Percentiles rank a stretch among this genome's conserved stretches.
These are phyloP conservation scores for Keithomyces neogunnii DNA, from an alignment of 2,329 filamentous ascomycete species.

Conservation along the genomic window DNA sequence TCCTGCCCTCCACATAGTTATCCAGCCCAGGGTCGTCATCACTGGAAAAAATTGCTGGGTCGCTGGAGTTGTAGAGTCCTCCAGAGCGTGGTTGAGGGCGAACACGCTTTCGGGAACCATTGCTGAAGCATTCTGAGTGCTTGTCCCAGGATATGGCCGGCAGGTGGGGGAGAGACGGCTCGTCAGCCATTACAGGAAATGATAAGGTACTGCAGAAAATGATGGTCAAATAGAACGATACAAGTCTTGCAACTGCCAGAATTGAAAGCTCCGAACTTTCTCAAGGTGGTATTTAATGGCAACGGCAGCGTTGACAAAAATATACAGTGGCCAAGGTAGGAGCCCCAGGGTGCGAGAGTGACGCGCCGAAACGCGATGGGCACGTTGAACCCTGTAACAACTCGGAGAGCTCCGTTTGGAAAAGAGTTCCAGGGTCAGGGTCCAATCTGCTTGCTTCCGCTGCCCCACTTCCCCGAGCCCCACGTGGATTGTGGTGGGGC, in stretches of 20 bases:
- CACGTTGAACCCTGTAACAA: slow-evolving; percentile 1
- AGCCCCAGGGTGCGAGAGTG: not conserved
- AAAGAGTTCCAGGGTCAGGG: not conserved
- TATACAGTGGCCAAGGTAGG: too few relatives aligned
- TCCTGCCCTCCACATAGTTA: slow-evolving; percentile 49
- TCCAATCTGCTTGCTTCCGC: slow-evolving; percentile 2
- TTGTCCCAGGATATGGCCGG: slow-evolving; percentile 30
- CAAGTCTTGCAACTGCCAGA: too few relatives aligned
- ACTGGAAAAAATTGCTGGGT: slow-evolving; percentile 63
- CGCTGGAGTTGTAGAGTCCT: slow-evolving; percentile 51
- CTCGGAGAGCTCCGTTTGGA: not conserved
- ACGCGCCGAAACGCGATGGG: slow-evolving; percentile 1
- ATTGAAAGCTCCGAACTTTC: not conserved
- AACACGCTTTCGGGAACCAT: slow-evolving; percentile 31
- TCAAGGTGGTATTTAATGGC: not conserved
- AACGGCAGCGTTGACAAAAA: too few relatives aligned
- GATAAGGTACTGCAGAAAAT: too few relatives aligned
- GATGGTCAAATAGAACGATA: too few relatives aligned
- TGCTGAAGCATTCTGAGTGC: slow-evolving; percentile 29
- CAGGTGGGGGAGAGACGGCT: slow-evolving; percentile 31
- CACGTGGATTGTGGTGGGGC: not conserved
- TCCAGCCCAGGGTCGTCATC: slow-evolving; percentile 62
- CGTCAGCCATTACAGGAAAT: slow-evolving; percentile 26
- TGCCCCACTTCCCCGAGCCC: slow-evolving; percentile 1
- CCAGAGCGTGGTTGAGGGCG: slow-evolving; percentile 17